phyloP scores from a whole-genome alignment of 257 asterid genomes.

The Salvia hispanica region DNA sequence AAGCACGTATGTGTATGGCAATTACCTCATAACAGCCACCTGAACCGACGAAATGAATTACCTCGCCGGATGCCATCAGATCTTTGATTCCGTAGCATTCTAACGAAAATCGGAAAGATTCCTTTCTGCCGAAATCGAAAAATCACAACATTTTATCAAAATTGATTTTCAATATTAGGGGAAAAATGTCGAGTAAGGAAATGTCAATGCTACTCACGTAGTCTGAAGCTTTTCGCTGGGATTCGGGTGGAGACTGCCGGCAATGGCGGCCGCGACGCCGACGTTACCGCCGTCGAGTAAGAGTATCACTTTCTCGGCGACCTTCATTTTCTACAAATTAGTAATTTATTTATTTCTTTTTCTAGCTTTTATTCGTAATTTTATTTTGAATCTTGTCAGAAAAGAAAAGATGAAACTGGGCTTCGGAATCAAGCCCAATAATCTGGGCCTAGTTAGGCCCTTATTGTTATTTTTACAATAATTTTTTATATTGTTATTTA shows the following conservation, averaged over 20 bases:
- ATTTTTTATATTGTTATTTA: not conserved
- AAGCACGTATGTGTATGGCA: not conserved
- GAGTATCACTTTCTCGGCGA: conserved; percentile 57
- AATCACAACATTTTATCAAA: not conserved
- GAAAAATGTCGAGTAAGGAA: not conserved
- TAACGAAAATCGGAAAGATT: conserved; percentile 60
- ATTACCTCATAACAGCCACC: conserved; percentile 58
- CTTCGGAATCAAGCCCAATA: conserved; percentile 1
- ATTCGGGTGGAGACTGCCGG: conserved; percentile 54
- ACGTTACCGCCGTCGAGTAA: conserved; percentile 69
- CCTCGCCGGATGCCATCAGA: conserved; percentile 54
- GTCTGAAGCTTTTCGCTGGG: conserved; percentile 44
- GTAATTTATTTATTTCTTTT: not conserved
- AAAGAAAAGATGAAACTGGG: conserved; percentile 6
- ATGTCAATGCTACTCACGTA: conserved; percentile 40
- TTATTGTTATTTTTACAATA: not conserved
- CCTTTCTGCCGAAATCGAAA: conserved; percentile 47
- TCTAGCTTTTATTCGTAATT: conserved; percentile 5
- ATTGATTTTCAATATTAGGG: not conserved
- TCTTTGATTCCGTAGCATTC: conserved; percentile 66
- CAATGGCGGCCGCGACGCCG: conserved; percentile 55
- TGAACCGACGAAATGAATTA: conserved; percentile 52
- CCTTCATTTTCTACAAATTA: conserved; percentile 51
- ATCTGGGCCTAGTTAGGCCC: not conserved
- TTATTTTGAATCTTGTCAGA: not conserved